Conservation (phyloP, 768 basidiomycete genomes). For the button mushroom (Agaricus bisporus) region DNA sequence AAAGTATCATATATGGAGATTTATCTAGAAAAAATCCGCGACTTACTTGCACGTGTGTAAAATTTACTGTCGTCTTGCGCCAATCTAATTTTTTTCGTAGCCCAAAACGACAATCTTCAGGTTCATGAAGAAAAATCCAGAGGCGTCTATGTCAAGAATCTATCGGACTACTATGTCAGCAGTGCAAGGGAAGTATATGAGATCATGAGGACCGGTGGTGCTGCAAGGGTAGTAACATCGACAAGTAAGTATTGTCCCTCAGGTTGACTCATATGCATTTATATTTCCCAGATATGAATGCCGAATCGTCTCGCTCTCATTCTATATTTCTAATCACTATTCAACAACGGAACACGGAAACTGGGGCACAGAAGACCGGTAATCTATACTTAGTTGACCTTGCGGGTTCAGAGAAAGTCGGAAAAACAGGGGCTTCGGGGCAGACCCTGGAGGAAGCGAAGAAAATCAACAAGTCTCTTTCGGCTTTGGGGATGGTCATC, state of each 20-base stretch:
- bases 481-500: constrained; percentile 98
- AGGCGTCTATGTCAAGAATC: constrained; percentile 96
- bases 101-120: constrained; percentile 97
- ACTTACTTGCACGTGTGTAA: constrained; percentile 87
- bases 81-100: constrained; percentile 28
- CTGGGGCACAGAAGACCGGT: constrained; percentile 92
- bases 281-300: constrained; percentile 84
- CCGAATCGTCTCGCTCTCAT: constrained; percentile 97
- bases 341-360: constrained; percentile 93
- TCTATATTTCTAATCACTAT: constrained; percentile 99
- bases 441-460: constrained; percentile 99
- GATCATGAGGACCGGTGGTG: constrained; percentile 96
- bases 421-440: constrained; percentile 98
- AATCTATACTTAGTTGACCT: constrained; percentile 97
- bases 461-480: constrained; percentile 99
- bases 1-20: constrained; percentile 99
- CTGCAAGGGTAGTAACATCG: constrained; percentile 84
- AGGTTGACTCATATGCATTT: neutral
- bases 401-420: constrained; percentile 98
- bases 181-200: constrained; percentile 95
- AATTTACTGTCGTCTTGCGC: neutral
- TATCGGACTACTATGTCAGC: constrained; percentile 97
- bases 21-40: constrained; percentile 92
- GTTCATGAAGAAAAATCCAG: constrained; percentile 97
- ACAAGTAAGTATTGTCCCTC: constrained; percentile 64